Evolutionary conservation across 2,329 filamentous ascomycete species (phyloP), one percentile per base, ranked within the genome.

Genomic region (Penicillium oxalicum): DNA sequence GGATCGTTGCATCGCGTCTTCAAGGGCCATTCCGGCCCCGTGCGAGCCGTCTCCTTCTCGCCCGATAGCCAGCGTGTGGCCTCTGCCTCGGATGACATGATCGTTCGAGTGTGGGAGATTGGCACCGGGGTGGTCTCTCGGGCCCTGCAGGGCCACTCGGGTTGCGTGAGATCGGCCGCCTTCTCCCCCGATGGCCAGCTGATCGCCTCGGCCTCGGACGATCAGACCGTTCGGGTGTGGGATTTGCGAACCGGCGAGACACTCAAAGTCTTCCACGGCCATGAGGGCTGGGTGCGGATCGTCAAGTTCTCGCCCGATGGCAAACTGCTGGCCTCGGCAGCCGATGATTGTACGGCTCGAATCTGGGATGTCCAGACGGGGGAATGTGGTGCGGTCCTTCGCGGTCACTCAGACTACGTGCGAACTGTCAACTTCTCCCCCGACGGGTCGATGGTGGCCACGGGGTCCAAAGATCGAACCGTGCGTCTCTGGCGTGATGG

Each of bases 241-340:
- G 53, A 63, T 29, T 27, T 33, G 12, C 6, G 13, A 4, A 47
- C 50, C 12, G 52, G 52, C 32, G 13, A 34, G 4, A 35, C 37
- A 2, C 9, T 43, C 4, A 42, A 52, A 45, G 56, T 40, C 18
- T 51, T 61, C 18, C 37, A 50, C 5, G 53, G 58, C n/a, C 54
- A 63, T 38, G 47, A 29, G 2, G 40, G 38, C 12, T 29, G 28
- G 35, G 46, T 54, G 28, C 44, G 37, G 4, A 34, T 29, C 24
- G 47, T 66, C 40, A 58, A 51, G 3, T 67, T 66, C 47, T 66
- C 64, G 3, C 49, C 48, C 6, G 57, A 64, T 42, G 52, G 60
- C 26, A 56, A 56, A 18, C 39, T 42, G 9, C 34, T 55, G 11
- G 44, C 45, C 12, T 48, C 50, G 6, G 47, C 36, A 1, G 51